phyloP scores from a whole-genome alignment of 768 basidiomycete species.

The Jaapia argillacea region DNA sequence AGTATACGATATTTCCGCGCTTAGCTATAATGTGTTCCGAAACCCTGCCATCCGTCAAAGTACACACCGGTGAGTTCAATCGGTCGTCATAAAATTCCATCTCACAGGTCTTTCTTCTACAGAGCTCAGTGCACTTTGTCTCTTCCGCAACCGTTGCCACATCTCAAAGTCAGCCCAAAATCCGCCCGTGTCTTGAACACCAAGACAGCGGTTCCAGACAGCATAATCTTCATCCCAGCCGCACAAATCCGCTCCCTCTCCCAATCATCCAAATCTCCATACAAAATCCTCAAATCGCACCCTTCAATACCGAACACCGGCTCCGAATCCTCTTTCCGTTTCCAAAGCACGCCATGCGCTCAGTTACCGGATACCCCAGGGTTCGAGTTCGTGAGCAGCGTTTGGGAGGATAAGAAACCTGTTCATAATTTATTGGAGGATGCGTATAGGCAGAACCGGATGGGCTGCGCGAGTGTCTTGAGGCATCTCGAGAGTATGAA shows the following conservation, averaged over 20 bases:
- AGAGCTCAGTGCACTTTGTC: conserved; percentile 40
- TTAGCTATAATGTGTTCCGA: conserved; percentile 39
- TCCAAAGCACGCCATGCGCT: conserved; percentile 38
- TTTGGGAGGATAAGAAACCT: conserved; percentile 56
- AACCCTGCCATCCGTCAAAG: conserved; percentile 32
- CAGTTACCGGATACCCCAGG: conserved; percentile 34
- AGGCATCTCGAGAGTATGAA: conserved; percentile 40
- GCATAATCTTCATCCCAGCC: conserved; percentile 35
- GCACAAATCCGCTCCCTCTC: conserved; percentile 29
- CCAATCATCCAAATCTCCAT: conserved; percentile 32
- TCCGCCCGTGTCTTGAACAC: conserved; percentile 31
- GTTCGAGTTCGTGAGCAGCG: conserved; percentile 43
- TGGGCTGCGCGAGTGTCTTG: conserved; percentile 38
- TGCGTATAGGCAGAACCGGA: conserved; percentile 49
- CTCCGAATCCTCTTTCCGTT: conserved; percentile 37
- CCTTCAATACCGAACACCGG: conserved; percentile 22
- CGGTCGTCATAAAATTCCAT: conserved; percentile 5
- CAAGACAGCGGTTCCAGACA: conserved; percentile 39
- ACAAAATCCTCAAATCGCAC: conserved; percentile 34
- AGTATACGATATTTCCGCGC: neutral
- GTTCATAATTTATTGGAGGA: conserved; percentile 36
- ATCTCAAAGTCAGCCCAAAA: conserved; percentile 16
- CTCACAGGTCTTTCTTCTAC: neutral
- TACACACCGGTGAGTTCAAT: conserved; percentile 27
- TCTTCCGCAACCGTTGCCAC: conserved; percentile 32